These are phyloP conservation scores for Rugonectria rugulosa DNA, from an alignment of 2,329 filamentous ascomycete species.

Conservation along the genomic window DNA sequence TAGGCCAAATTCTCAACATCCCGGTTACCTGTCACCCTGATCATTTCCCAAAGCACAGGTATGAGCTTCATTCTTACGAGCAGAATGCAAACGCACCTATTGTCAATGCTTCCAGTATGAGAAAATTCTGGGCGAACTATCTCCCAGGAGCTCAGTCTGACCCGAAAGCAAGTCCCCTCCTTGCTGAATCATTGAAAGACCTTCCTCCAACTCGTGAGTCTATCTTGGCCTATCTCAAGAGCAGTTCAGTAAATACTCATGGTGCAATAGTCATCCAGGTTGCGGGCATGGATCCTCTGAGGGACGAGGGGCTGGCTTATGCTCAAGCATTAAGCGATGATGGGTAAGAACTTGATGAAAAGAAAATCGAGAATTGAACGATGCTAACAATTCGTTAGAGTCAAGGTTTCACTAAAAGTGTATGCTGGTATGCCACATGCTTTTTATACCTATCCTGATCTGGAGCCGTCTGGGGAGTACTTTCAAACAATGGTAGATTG, in stretches of 20 bases:
- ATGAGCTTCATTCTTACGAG: conserved; percentile 4
- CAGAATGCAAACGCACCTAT: conserved; percentile 8
- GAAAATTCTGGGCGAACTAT: conserved; percentile 14
- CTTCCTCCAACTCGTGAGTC: conserved; percentile 13
- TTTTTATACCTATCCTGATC: conserved; percentile 12
- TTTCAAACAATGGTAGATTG: conserved; percentile 4
- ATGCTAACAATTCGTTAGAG: not conserved
- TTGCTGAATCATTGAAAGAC: not conserved
- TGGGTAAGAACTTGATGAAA: not conserved
- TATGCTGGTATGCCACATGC: conserved; percentile 17
- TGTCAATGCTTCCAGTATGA: conserved; percentile 4
- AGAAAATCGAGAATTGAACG: not conserved
- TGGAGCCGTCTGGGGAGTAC: conserved; percentile 4
- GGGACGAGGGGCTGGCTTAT: conserved; percentile 20
- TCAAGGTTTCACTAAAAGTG: conserved; percentile 1
- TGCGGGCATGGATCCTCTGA: conserved; percentile 14
- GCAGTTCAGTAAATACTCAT: not conserved
- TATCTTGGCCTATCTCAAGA: not conserved
- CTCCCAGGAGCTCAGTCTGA: conserved; percentile 1
- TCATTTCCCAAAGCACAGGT: conserved; percentile 7
- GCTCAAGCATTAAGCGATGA: not conserved
- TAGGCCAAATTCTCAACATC: conserved; percentile 18
- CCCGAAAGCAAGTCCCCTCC: conserved; percentile 3
- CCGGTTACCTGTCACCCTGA: conserved; percentile 18
- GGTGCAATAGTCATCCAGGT: conserved; percentile 7